Percentiles rank a stretch among this genome's conserved stretches.
Conservation (phyloP, 2,329 filamentous ascomycete genomes). For the Drechslerella dactyloides region DNA sequence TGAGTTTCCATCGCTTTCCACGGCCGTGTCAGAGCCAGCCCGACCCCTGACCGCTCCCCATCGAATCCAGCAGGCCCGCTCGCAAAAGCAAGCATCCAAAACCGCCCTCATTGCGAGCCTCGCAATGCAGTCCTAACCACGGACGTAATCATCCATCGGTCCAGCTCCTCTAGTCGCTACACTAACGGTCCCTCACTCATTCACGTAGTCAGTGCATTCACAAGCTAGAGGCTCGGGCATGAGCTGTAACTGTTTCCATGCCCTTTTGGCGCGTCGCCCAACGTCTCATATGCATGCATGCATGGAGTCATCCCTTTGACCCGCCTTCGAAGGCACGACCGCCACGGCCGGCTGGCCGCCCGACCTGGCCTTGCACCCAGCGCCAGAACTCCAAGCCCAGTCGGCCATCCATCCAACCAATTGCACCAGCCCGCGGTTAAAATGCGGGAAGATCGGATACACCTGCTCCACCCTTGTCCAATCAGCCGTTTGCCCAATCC, state of each 20-base stretch:
- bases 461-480: not conserved
- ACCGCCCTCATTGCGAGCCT: not conserved
- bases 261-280: not conserved
- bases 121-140: not conserved
- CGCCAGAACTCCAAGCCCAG: slow-evolving; percentile 57
- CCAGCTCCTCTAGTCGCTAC: no score
- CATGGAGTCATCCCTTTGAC: slow-evolving; percentile 47
- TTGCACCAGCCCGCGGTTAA: slow-evolving; percentile 3
- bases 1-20: slow-evolving; percentile 51
- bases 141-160: no score
- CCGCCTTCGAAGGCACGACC: slow-evolving; percentile 53
- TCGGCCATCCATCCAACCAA: slow-evolving; percentile 56
- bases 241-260: no score
- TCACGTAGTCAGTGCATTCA: no score
- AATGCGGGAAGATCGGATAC: slow-evolving; percentile 1
- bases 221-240: no score
- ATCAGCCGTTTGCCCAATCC: no score
- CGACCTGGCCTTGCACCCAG: slow-evolving; percentile 58
- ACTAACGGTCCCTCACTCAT: no score
- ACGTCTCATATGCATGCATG: slow-evolving; percentile 28
- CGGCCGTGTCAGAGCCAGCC: slow-evolving; percentile 33
- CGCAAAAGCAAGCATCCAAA: not conserved
- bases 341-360: slow-evolving; percentile 56
- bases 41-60: not conserved
- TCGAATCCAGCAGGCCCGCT: not conserved